Evolutionary conservation across 257 asterid genomes (phyloP).

Genomic region (Perilla frutescens): DNA sequence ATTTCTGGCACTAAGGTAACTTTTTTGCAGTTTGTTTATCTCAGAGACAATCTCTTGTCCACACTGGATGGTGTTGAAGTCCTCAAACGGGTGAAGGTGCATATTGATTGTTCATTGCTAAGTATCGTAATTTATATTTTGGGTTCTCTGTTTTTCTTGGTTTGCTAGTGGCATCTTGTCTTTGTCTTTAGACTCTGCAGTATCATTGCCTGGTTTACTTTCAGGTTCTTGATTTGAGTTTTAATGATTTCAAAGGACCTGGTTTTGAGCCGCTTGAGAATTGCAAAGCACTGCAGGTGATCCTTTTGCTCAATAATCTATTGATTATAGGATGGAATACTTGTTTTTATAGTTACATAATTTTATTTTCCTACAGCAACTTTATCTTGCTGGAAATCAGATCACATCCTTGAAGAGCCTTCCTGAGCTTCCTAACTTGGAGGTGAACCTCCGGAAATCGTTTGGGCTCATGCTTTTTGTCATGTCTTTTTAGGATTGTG

Average conservation of each 20-base stretch:
- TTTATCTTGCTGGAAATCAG: constrained; percentile 98
- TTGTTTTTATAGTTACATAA: constrained; percentile 22
- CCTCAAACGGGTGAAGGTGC: constrained; percentile 91
- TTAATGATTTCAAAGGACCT: constrained; percentile 97
- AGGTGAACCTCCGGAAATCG: constrained; percentile 57
- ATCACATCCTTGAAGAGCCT: constrained; percentile 91
- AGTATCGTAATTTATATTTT: constrained; percentile 25
- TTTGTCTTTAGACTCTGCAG: constrained; percentile 23
- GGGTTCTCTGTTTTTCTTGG: constrained; percentile 27
- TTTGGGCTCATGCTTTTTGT: constrained; percentile 22
- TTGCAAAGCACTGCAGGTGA: constrained; percentile 94
- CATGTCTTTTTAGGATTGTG: constrained; percentile 16
- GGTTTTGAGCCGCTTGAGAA: constrained; percentile 97
- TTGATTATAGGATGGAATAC: constrained; percentile 10
- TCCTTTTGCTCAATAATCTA: constrained; percentile 28
- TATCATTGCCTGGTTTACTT: constrained; percentile 36
- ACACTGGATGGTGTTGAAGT: constrained; percentile 90
- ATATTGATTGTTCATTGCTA: constrained; percentile 31
- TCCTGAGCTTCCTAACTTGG: constrained; percentile 98
- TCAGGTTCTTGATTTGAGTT: constrained; percentile 99
- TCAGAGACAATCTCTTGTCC: constrained; percentile 95
- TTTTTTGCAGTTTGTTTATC: constrained; percentile 89
- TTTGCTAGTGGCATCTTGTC: constrained; percentile 22
- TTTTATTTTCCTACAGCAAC: constrained; percentile 73
- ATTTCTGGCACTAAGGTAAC: constrained; percentile 15